Evolutionary conservation across 345 rosid genomes (phyloP).

Genomic region (Brassica nigra): DNA sequence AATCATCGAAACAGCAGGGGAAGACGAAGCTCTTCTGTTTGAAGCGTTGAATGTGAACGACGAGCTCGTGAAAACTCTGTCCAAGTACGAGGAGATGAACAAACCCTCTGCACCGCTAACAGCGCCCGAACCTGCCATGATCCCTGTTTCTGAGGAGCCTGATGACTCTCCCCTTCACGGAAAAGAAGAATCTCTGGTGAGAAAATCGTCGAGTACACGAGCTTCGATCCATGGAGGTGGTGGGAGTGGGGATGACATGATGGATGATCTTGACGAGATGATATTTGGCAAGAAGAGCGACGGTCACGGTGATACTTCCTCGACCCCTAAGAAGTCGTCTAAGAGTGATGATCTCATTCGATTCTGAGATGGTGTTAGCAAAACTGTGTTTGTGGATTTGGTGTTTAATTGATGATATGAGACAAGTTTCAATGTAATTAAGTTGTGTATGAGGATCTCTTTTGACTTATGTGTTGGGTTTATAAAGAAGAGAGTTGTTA

Average conservation of each 20-base stretch:
- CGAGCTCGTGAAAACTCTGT: slow-evolving; percentile 78
- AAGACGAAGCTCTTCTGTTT: slow-evolving; percentile 84
- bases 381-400: slow-evolving; percentile 4
- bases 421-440: slow-evolving; percentile 31
- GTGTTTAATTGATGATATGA: slow-evolving; percentile 24
- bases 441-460: slow-evolving; percentile 35
- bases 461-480: slow-evolving; percentile 6
- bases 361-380: slow-evolving; percentile 46
- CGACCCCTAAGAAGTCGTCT: slow-evolving; percentile 47
- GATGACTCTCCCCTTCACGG: slow-evolving; percentile 66
- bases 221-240: slow-evolving; percentile 51
- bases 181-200: slow-evolving; percentile 63
- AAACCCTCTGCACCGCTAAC: slow-evolving; percentile 50
- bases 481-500: slow-evolving; percentile 7
- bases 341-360: slow-evolving; percentile 82
- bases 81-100: slow-evolving; percentile 75
- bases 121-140: slow-evolving; percentile 84
- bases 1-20: slow-evolving; percentile 89
- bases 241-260: slow-evolving; percentile 81
- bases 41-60: slow-evolving; percentile 97
- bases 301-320: slow-evolving; percentile 44
- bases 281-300: slow-evolving; percentile 88
- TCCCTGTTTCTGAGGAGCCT: slow-evolving; percentile 85
- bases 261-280: slow-evolving; percentile 99
- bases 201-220: slow-evolving; percentile 70